Evolutionary conservation across 2,329 filamentous ascomycete species (phyloP).

Genomic region (Hyphodiscus sp.): DNA sequence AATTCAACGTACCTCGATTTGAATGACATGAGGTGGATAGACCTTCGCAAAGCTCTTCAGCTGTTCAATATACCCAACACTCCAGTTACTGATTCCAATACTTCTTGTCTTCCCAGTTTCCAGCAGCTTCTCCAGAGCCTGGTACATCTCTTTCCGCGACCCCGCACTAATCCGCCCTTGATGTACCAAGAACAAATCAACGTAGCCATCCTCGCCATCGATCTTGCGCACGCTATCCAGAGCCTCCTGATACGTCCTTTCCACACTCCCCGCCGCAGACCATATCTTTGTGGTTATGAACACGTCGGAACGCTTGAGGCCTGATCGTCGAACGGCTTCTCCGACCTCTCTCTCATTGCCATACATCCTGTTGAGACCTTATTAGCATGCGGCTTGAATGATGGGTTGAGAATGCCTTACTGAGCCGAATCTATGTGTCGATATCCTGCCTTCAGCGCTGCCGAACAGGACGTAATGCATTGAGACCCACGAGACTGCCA

Average conservation of each 20-base stretch:
- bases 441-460: slow-evolving; percentile 2
- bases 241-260: slow-evolving; percentile 1
- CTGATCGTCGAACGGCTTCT: slow-evolving; percentile 1
- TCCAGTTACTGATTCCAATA: slow-evolving; percentile 6
- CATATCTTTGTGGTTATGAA: slow-evolving; percentile 9
- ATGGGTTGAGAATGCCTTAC: not conserved
- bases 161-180: not conserved
- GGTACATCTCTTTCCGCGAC: slow-evolving; percentile 3
- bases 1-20: not conserved
- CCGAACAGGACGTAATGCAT: slow-evolving; percentile 1
- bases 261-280: not conserved
- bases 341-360: slow-evolving; percentile 2
- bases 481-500: slow-evolving; percentile 4
- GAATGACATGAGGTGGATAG: slow-evolving; percentile 6
- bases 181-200: slow-evolving; percentile 12
- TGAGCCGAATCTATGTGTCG: not conserved
- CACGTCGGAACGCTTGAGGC: not conserved
- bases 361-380: slow-evolving; percentile 3
- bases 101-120: not conserved
- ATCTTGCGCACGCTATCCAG: slow-evolving; percentile 9
- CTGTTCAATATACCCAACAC: slow-evolving; percentile 7
- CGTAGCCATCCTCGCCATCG: slow-evolving; percentile 10
- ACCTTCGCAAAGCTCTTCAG: not conserved
- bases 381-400: no score
- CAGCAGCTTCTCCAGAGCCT: slow-evolving; percentile 1